A percentile compares a stretch with the other conserved stretches of the same genome.
These are phyloP conservation scores for Monosporozyma aquatica DNA, from an alignment of 805 yeast genomes.

Conservation along the genomic window DNA sequence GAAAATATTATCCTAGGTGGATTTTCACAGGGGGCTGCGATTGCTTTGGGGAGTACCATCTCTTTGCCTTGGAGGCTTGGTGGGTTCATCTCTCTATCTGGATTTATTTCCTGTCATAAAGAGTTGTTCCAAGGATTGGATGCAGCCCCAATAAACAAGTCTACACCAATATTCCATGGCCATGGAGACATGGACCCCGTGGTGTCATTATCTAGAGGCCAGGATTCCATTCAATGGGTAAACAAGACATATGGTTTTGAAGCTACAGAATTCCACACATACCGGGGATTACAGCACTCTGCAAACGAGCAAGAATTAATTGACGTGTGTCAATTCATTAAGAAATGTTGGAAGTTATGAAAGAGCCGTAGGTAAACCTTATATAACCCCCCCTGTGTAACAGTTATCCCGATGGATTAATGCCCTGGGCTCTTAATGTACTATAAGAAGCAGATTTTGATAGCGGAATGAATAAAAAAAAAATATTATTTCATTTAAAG, in stretches of 20 bases:
- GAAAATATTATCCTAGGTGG: slow-evolving; percentile 85
- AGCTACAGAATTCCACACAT: slow-evolving; percentile 43
- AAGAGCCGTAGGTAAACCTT: too few relatives aligned
- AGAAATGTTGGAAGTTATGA: slow-evolving; percentile 5
- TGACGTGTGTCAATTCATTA: slow-evolving; percentile 42
- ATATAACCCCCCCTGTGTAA: too few relatives aligned
- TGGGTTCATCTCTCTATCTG: slow-evolving; percentile 71
- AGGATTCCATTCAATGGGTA: slow-evolving; percentile 39
- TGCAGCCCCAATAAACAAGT: slow-evolving; percentile 35
- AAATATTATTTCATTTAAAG: too few relatives aligned
- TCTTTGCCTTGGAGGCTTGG: slow-evolving; percentile 55
- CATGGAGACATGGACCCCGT: slow-evolving; percentile 79
- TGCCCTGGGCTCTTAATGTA: too few relatives aligned
- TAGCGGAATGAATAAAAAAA: too few relatives aligned
- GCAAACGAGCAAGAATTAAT: slow-evolving; percentile 57
- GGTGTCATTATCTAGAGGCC: slow-evolving; percentile 31
- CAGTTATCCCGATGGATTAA: too few relatives aligned
- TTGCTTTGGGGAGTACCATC: slow-evolving; percentile 55
- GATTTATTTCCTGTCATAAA: slow-evolving; percentile 37
- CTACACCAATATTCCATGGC: slow-evolving; percentile 77
- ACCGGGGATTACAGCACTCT: slow-evolving; percentile 59
- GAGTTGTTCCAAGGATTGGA: slow-evolving; percentile 5
- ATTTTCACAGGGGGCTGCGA: slow-evolving; percentile 88
- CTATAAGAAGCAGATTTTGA: too few relatives aligned
- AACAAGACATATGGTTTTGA: slow-evolving; percentile 33